A percentile compares a stretch with the other conserved stretches of the same genome.
Evolutionary conservation across 2,329 filamentous ascomycete species (phyloP).

Genomic region (Ophiostoma perfectum): DNA sequence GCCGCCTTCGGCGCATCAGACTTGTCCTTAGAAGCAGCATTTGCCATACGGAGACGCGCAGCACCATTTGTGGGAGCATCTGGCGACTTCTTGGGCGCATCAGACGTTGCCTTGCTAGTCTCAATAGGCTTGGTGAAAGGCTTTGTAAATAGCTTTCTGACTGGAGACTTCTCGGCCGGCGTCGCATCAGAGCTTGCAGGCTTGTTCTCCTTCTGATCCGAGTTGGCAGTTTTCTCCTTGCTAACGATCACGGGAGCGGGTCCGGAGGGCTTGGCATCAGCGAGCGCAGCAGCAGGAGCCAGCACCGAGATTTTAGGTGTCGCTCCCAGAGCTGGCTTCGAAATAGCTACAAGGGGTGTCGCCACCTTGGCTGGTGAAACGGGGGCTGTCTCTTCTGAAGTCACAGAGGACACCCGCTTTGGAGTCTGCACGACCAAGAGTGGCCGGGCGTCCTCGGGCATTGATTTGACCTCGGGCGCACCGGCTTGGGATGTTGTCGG

Average conservation of each 20-base stretch:
- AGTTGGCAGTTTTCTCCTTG: neutral
- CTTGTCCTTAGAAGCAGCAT: neutral
- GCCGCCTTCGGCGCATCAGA: conserved; percentile 4
- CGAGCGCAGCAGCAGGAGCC: neutral
- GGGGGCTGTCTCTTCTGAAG: conserved; percentile 12
- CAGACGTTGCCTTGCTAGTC: neutral
- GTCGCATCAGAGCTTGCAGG: neutral
- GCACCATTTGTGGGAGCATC: neutral
- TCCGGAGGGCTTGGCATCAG: neutral
- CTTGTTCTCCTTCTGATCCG: conserved; percentile 7
- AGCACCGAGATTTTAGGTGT: conserved; percentile 1
- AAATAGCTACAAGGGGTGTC: neutral
- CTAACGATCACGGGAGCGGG: neutral
- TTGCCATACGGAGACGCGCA: neutral
- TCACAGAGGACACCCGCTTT: neutral
- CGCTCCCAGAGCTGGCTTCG: neutral
- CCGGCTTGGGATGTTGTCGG: conserved; percentile 24
- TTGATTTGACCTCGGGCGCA: neutral
- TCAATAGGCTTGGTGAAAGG: neutral
- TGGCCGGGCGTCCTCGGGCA: conserved; percentile 31
- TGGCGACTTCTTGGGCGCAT: conserved; percentile 15
- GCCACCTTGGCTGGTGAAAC: conserved; percentile 15
- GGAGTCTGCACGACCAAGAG: conserved; percentile 9
- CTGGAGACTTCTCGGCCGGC: neutral
- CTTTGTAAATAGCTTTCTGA: conserved; percentile 14